These are phyloP conservation scores for Zasmidium cellare DNA, from an alignment of 2,329 filamentous ascomycete genomes.

Conservation along the genomic window DNA sequence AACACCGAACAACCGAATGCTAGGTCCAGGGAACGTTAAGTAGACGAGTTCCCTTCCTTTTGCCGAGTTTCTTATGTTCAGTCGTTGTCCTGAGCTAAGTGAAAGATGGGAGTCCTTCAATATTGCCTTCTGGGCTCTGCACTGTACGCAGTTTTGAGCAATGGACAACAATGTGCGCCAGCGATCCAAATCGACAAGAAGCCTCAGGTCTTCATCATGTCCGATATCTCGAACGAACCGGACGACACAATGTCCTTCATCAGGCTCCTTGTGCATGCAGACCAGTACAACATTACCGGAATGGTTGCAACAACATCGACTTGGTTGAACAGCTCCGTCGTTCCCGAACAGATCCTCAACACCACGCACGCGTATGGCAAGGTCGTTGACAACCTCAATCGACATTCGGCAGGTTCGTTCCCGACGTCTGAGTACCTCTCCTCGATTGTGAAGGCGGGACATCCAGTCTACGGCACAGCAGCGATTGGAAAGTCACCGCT, in stretches of 20 bases:
- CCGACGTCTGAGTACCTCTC: conserved; percentile 24
- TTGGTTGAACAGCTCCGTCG: conserved; percentile 27
- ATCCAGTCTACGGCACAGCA: conserved; percentile 39
- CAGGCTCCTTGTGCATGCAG: conserved; percentile 25
- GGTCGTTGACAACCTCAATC: conserved; percentile 43
- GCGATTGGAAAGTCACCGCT: conserved; percentile 32
- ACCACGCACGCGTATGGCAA: conserved; percentile 30
- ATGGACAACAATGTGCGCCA: conserved; percentile 12
- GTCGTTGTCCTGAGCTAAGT: too few species aligned
- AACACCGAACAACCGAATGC: too few species aligned
- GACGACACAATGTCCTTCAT: conserved; percentile 31
- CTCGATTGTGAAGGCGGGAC: conserved; percentile 38
- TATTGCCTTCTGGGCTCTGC: background rate
- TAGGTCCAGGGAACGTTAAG: too few species aligned
- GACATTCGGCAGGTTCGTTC: conserved; percentile 37
- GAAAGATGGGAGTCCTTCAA: background rate
- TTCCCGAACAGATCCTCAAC: conserved; percentile 29
- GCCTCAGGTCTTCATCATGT: conserved; percentile 29
- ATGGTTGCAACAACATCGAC: conserved; percentile 27
- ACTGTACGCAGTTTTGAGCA: background rate
- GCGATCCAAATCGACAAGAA: conserved; percentile 21
- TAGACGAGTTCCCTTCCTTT: too few species aligned
- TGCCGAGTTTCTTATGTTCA: too few species aligned
- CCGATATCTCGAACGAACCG: conserved; percentile 32
- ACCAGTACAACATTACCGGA: conserved; percentile 28